Evolutionary conservation across 192 early-diverging fungal genomes (phyloP).

Genomic region (Chytriomyces sp.): DNA sequence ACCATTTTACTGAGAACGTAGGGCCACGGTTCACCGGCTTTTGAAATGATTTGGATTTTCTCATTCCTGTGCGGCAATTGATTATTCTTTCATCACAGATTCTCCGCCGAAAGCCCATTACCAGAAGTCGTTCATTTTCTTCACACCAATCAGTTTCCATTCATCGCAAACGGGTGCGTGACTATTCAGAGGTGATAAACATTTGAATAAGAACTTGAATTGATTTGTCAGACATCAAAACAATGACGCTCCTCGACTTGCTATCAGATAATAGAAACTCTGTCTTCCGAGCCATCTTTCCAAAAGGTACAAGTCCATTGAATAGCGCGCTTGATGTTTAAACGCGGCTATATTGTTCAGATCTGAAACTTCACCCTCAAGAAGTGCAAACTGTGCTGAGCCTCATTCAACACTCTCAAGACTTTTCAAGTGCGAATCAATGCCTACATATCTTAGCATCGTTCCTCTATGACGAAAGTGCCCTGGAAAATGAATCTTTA

Average conservation of each 20-base stretch:
- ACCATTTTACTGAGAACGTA: too few relatives aligned
- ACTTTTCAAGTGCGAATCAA: not conserved
- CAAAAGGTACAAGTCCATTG: conserved; percentile 5
- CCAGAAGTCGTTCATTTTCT: too few relatives aligned
- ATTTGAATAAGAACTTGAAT: too few relatives aligned
- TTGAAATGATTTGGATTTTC: too few relatives aligned
- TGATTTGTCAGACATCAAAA: too few relatives aligned
- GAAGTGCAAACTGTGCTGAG: not conserved
- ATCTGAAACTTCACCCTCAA: not conserved
- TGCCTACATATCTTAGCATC: not conserved
- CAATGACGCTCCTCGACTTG: conserved; percentile 18
- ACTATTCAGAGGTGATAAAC: too few relatives aligned
- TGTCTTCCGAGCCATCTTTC: conserved; percentile 10
- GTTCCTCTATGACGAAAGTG: not conserved
- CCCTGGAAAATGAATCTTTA: not conserved
- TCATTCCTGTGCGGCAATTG: too few relatives aligned
- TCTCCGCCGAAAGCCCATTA: too few relatives aligned
- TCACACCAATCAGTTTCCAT: too few relatives aligned
- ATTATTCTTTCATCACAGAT: too few relatives aligned
- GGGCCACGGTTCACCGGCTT: too few relatives aligned
- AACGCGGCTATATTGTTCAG: not conserved
- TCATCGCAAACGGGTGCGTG: too few relatives aligned
- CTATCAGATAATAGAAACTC: conserved; percentile 17
- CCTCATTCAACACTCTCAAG: not conserved
- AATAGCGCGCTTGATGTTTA: not conserved